Evolutionary conservation across 805 yeast genomes (phyloP).

Genomic region (Zygoascus biomembranicola): DNA sequence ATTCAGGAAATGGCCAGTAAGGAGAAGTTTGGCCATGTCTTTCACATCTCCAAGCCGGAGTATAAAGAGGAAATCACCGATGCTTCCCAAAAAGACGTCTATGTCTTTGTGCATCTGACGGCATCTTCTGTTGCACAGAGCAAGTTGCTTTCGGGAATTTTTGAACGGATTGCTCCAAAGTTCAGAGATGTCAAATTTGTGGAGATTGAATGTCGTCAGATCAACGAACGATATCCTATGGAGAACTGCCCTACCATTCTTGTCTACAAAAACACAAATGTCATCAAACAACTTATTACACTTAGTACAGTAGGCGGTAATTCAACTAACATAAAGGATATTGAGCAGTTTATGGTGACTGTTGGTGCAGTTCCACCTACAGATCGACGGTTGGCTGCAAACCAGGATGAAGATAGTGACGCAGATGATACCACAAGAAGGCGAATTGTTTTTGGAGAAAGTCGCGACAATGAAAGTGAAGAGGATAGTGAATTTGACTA

Average conservation of each 20-base stretch:
- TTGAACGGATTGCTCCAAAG: conserved; percentile 50
- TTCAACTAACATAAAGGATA: conserved; percentile 56
- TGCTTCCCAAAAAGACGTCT: conserved; percentile 50
- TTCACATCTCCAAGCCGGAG: conserved; percentile 78
- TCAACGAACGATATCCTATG: conserved; percentile 89
- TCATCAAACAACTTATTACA: conserved; percentile 74
- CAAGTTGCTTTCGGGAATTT: conserved; percentile 55
- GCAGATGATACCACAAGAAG: neutral
- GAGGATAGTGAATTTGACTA: conserved; percentile 1
- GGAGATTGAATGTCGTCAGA: conserved; percentile 84
- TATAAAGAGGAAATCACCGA: conserved; percentile 79
- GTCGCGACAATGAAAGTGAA: conserved; percentile 1
- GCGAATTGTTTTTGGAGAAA: neutral
- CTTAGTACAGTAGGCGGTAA: conserved; percentile 79
- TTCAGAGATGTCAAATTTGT: conserved; percentile 82
- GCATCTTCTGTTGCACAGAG: conserved; percentile 57
- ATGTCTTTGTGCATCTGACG: conserved; percentile 73
- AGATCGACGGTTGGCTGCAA: conserved; percentile 57
- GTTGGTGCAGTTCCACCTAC: conserved; percentile 54
- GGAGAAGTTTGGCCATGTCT: conserved; percentile 64
- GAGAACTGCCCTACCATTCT: conserved; percentile 84
- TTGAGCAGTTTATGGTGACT: conserved; percentile 64
- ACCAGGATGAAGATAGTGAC: conserved; percentile 34
- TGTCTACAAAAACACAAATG: conserved; percentile 70
- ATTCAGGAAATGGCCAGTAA: conserved; percentile 48